Conservation (phyloP, 441 rosid genomes). For the Daphne laureola region DNA sequence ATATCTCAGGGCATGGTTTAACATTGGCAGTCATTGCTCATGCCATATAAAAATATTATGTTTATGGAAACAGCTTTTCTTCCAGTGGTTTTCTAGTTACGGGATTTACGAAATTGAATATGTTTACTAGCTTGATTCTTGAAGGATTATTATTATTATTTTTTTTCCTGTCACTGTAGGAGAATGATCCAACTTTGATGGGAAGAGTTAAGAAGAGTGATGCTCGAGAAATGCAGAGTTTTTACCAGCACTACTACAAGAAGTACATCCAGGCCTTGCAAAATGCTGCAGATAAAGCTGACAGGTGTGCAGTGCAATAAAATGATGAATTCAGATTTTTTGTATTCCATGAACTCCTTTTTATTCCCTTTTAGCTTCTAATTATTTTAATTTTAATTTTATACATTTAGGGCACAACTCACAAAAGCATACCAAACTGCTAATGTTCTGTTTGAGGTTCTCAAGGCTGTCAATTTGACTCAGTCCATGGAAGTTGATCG, state of each 20-base stretch:
- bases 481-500: conserved; percentile 93
- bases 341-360: too few species aligned
- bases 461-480: conserved; percentile 88
- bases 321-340: conserved; percentile 1
- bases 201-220: conserved; percentile 90
- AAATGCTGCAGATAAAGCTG: conserved; percentile 98
- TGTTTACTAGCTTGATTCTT: neutral
- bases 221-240: conserved; percentile 97
- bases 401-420: conserved; percentile 72
- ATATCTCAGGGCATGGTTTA: too few species aligned
- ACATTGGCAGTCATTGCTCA: too few species aligned
- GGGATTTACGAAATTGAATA: too few species aligned
- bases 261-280: conserved; percentile 93
- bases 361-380: neutral
- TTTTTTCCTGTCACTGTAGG: conserved; percentile 35
- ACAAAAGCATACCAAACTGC: conserved; percentile 99
- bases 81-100: too few species aligned
- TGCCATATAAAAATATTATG: too few species aligned
- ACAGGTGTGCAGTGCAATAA: conserved; percentile 50
- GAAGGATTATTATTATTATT: too few species aligned
- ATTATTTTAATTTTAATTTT: conserved; percentile 14
- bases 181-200: conserved; percentile 82
- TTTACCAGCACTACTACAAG: conserved; percentile 89
- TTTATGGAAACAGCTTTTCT: too few species aligned
- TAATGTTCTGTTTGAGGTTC: conserved; percentile 97